Percentiles rank a stretch among this genome's conserved stretches.
These are phyloP conservation scores for Dioscorea zingiberensis DNA, from an alignment of 106 monocot genomes.

Conservation along the genomic window DNA sequence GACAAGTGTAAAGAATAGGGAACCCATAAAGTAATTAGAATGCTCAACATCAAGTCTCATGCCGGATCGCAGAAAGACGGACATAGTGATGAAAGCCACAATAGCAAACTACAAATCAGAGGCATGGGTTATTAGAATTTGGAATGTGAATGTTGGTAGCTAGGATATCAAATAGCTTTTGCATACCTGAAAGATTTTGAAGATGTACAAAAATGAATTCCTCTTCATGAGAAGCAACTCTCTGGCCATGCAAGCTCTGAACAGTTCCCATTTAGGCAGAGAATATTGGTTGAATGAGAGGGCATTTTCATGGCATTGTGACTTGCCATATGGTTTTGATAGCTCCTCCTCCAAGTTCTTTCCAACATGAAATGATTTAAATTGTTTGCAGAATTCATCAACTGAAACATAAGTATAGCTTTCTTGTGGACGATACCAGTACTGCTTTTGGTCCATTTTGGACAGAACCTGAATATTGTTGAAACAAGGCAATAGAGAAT, in stretches of 20 bases:
- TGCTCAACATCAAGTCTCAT: conserved; percentile 43
- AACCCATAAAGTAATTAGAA: conserved; percentile 58
- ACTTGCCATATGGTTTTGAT: conserved; percentile 43
- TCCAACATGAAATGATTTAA: conserved; percentile 41
- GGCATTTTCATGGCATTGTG: conserved; percentile 29
- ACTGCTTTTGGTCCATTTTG: conserved; percentile 79
- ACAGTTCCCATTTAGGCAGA: conserved; percentile 57
- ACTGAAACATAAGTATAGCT: conserved; percentile 41
- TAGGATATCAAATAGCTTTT: not conserved
- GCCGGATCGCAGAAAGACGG: conserved; percentile 51
- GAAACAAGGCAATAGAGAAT: not conserved
- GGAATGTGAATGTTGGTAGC: not conserved
- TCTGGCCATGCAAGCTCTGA: conserved; percentile 63
- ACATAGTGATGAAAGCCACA: conserved; percentile 44
- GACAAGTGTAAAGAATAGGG: conserved; percentile 55
- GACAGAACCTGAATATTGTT: conserved; percentile 50
- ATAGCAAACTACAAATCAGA: conserved; percentile 34
- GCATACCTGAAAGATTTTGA: conserved; percentile 56
- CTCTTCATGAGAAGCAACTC: conserved; percentile 82
- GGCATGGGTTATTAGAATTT: not conserved
- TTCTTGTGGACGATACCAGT: conserved; percentile 37
- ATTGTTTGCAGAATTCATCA: conserved; percentile 37
- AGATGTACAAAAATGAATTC: conserved; percentile 65
- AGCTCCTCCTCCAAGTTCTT: conserved; percentile 30
- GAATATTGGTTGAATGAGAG: conserved; percentile 50